Conservation (phyloP, 805 yeast species). For the Lipomyces spencermartinsiae region DNA sequence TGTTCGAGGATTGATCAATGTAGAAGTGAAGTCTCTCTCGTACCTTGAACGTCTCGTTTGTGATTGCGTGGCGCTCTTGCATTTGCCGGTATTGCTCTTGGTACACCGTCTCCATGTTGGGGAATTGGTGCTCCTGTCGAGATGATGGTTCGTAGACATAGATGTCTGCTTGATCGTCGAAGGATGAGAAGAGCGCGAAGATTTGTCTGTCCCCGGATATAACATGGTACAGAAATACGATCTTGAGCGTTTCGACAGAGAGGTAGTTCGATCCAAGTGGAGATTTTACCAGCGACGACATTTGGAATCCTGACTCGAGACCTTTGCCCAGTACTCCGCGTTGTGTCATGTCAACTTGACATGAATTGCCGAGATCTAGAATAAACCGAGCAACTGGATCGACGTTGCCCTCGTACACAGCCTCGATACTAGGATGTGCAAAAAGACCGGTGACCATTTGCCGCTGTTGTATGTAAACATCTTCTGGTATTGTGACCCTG, state of each 20-base stretch:
- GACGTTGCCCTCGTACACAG: constrained; percentile 79
- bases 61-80: constrained; percentile 45
- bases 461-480: constrained; percentile 60
- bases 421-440: constrained; percentile 64
- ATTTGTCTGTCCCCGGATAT: constrained; percentile 77
- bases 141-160: constrained; percentile 72
- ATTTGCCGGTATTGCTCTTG: constrained; percentile 50
- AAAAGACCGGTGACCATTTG: constrained; percentile 66
- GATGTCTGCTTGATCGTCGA: constrained; percentile 56
- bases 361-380: constrained; percentile 76
- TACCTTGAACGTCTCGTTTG: constrained; percentile 55
- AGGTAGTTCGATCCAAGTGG: constrained; percentile 60
- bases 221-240: constrained; percentile 71
- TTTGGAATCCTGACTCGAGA: constrained; percentile 80
- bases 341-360: constrained; percentile 68
- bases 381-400: constrained; percentile 73
- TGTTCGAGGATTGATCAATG: constrained; percentile 59
- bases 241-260: constrained; percentile 43
- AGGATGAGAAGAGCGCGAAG: constrained; percentile 68
- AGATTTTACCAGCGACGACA: constrained; percentile 39
- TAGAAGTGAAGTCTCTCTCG: constrained; percentile 61
- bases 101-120: constrained; percentile 61
- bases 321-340: constrained; percentile 90
- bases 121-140: constrained; percentile 65
- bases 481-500: constrained; percentile 72